Evolutionary conservation across 129 eudicot genomes (phyloP).

Genomic region (Lactuca saligna): DNA sequence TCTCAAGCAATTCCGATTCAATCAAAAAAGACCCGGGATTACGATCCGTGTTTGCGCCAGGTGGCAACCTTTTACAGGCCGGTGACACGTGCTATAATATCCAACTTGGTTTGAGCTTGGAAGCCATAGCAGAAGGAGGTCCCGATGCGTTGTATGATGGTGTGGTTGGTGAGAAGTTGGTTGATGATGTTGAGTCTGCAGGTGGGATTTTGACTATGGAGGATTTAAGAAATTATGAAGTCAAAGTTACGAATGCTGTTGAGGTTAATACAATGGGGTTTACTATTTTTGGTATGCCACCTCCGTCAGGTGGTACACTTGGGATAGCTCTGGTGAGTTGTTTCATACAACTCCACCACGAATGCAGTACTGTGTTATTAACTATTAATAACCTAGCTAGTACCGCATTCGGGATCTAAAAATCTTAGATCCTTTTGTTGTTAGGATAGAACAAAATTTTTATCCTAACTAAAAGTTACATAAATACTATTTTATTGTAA

Average conservation of each 20-base stretch:
- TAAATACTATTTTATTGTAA: too few relatives aligned
- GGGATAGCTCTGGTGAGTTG: conserved; percentile 71
- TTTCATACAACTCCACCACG: not conserved
- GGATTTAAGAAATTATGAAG: conserved; percentile 72
- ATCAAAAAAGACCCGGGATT: conserved; percentile 66
- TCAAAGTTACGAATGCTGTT: conserved; percentile 60
- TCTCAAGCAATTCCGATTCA: conserved; percentile 15
- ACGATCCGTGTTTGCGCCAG: conserved; percentile 62
- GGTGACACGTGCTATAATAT: conserved; percentile 78
- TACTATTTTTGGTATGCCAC: conserved; percentile 85
- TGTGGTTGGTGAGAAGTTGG: conserved; percentile 59
- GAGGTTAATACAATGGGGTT: conserved; percentile 75
- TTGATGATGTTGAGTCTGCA: conserved; percentile 54
- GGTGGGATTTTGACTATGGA: conserved; percentile 95
- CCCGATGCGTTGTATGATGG: conserved; percentile 79
- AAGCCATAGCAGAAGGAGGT: conserved; percentile 81
- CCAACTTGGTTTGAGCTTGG: conserved; percentile 65
- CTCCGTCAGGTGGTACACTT: conserved; percentile 93
- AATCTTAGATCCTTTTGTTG: too few relatives aligned
- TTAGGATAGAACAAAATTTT: too few relatives aligned
- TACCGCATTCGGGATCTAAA: not conserved
- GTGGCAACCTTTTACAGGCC: conserved; percentile 52
- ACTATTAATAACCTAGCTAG: not conserved
- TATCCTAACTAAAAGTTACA: too few relatives aligned
- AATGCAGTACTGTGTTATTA: not conserved